These are phyloP conservation scores for Hydrangea macrophylla DNA, from an alignment of 148 eudicot genomes.

Conservation along the genomic window DNA sequence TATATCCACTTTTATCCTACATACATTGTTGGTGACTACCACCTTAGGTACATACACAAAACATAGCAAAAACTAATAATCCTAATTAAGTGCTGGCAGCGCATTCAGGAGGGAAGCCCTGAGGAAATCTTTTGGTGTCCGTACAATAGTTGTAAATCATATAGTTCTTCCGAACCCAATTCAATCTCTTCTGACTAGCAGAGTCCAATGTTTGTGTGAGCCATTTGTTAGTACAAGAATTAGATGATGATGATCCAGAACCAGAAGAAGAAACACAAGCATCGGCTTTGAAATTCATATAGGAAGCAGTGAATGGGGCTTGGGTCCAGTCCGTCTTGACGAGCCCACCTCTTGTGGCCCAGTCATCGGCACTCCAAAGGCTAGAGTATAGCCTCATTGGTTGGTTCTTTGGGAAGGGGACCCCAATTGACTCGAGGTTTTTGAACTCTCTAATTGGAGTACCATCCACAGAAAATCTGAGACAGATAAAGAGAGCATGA, in stretches of 20 bases:
- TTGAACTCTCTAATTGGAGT: constrained; percentile 38
- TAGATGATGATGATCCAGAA: constrained; percentile 15
- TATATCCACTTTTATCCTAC: no score
- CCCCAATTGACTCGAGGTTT: constrained; percentile 29
- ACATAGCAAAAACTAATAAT: no score
- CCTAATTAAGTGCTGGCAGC: no score
- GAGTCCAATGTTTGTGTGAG: not conserved
- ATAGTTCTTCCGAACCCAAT: constrained; percentile 8
- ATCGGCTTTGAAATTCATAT: constrained; percentile 26
- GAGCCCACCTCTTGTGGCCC: constrained; percentile 39
- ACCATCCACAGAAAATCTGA: constrained; percentile 34
- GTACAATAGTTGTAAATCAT: constrained; percentile 17
- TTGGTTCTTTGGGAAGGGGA: constrained; percentile 38
- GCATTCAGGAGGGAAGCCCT: no score
- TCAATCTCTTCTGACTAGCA: constrained; percentile 6
- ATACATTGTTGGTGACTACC: no score
- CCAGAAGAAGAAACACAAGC: constrained; percentile 19
- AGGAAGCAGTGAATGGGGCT: constrained; percentile 37
- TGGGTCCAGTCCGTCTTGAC: constrained; percentile 36
- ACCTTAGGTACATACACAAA: no score
- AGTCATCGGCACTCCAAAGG: constrained; percentile 40
- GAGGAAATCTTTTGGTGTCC: no score
- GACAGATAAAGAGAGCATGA: not conserved
- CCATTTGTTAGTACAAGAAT: not conserved
- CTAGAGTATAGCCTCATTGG: constrained; percentile 37